phyloP scores from a whole-genome alignment of 2,329 filamentous ascomycete species.

The Sarocladium brachiariae region DNA sequence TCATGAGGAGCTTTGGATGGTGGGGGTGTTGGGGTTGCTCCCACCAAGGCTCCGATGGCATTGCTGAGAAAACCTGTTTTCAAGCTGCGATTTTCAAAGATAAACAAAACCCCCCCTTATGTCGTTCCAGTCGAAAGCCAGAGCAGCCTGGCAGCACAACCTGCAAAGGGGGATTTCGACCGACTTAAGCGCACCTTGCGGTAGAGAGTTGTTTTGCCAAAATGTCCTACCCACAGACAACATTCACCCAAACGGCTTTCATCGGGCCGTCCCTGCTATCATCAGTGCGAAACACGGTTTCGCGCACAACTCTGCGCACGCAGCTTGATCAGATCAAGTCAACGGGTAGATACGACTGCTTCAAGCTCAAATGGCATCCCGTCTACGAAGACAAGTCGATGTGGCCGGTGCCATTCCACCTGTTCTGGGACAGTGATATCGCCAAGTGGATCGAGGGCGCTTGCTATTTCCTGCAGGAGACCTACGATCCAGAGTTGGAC shows the following conservation, averaged over 20 bases:
- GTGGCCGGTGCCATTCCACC: slow-evolving; percentile 51
- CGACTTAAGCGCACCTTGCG: no score
- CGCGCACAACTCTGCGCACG: slow-evolving; percentile 34
- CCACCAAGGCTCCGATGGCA: background rate
- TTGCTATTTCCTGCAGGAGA: slow-evolving; percentile 44
- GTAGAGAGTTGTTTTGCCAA: no score
- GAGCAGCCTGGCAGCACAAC: no score
- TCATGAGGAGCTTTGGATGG: background rate
- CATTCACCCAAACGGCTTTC: slow-evolving; percentile 29
- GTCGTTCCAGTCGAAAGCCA: no score
- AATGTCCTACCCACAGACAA: slow-evolving; percentile 28
- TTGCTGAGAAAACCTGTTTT: background rate
- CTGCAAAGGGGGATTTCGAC: no score
- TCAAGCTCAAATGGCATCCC: slow-evolving; percentile 50
- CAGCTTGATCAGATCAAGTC: slow-evolving; percentile 46
- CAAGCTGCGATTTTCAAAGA: background rate
- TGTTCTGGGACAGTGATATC: slow-evolving; percentile 51
- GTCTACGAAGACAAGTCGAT: slow-evolving; percentile 41
- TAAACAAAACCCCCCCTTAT: background rate
- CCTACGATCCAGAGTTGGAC: slow-evolving; percentile 38
- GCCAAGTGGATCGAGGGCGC: slow-evolving; percentile 59
- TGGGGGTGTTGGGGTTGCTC: background rate
- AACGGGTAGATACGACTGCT: slow-evolving; percentile 51
- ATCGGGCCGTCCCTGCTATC: slow-evolving; percentile 28
- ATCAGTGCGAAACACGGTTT: slow-evolving; percentile 25